These are phyloP conservation scores for Auxenochlorella pyrenoidosa DNA, from an alignment of 139 green algal genomes.

Conservation along the genomic window DNA sequence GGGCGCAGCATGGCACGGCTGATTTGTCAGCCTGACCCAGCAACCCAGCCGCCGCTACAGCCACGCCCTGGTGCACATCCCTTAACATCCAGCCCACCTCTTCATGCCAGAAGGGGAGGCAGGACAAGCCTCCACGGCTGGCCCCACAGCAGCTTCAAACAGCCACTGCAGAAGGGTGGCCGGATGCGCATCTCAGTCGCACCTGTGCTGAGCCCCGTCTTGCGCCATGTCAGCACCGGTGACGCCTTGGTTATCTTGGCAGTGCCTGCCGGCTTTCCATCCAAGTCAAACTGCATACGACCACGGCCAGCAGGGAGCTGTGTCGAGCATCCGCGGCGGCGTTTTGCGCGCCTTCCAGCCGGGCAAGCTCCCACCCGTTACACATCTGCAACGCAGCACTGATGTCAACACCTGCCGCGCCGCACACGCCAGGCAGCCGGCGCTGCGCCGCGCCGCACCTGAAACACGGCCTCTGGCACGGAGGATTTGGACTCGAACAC, in stretches of 20 bases:
- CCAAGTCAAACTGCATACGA: neutral
- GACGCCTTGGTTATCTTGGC: neutral
- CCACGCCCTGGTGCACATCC: neutral
- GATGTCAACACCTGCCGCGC: neutral
- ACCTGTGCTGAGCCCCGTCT: neutral
- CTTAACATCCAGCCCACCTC: too few species aligned
- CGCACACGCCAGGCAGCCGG: neutral
- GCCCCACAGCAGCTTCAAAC: too few species aligned
- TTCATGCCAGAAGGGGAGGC: too few species aligned
- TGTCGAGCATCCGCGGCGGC: too few species aligned
- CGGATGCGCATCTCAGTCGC: too few species aligned
- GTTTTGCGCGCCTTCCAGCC: neutral
- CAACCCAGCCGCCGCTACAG: neutral
- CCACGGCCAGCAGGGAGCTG: too few species aligned
- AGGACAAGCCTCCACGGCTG: too few species aligned
- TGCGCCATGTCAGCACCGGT: neutral
- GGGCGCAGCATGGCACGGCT: neutral
- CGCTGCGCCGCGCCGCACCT: neutral
- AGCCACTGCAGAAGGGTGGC: too few species aligned
- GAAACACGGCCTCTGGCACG: neutral
- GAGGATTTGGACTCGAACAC: neutral
- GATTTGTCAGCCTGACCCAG: neutral
- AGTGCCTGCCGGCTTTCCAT: neutral
- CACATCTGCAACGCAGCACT: neutral
- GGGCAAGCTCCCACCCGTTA: neutral